Evolutionary conservation across 2,329 filamentous ascomycete genomes (phyloP).

Genomic region (Pseudohalonectria lignicola): DNA sequence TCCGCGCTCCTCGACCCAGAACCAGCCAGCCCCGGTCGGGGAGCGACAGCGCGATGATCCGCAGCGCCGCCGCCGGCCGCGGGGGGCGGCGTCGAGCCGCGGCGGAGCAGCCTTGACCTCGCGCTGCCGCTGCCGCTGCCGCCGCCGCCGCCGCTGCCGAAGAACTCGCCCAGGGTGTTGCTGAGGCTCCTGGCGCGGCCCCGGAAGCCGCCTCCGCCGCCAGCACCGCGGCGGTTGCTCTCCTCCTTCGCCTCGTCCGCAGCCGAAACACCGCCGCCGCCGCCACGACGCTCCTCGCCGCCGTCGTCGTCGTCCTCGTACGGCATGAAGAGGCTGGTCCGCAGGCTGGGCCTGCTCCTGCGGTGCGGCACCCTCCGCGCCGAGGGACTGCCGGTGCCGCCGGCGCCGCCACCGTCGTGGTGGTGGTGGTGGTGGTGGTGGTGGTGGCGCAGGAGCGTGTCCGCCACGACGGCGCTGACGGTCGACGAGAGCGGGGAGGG

Average conservation of each 20-base stretch:
- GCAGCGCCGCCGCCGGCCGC: too few species aligned
- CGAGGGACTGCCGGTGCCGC: constrained; percentile 26
- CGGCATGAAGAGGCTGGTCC: constrained; percentile 43
- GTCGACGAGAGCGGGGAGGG: constrained; percentile 50
- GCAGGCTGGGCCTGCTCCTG: constrained; percentile 36
- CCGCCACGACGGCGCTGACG: constrained; percentile 45
- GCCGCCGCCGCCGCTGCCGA: too few species aligned
- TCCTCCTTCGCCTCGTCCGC: constrained; percentile 5
- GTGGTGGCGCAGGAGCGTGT: constrained; percentile 29
- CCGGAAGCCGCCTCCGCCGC: constrained; percentile 4
- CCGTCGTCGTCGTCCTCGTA: constrained; percentile 23
- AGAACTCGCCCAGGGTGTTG: constrained; percentile 23
- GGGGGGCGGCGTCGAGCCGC: too few species aligned
- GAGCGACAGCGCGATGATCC: too few species aligned
- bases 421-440: constrained; percentile 2
- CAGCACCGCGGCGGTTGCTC: constrained; percentile 1
- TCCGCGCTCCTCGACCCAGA: neutral
- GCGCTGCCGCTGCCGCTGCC: too few species aligned
- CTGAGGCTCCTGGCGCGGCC: constrained; percentile 20
- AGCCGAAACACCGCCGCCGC: too few species aligned
- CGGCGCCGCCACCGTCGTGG: neutral
- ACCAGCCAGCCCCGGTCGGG: too few species aligned
- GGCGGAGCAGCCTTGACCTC: too few species aligned
- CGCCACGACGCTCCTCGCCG: too few species aligned
- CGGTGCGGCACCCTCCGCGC: constrained; percentile 31